Base-by-base conservation (phyloP, 2,329 filamentous ascomycete genomes). In the Xylaria polymorpha region DNA sequence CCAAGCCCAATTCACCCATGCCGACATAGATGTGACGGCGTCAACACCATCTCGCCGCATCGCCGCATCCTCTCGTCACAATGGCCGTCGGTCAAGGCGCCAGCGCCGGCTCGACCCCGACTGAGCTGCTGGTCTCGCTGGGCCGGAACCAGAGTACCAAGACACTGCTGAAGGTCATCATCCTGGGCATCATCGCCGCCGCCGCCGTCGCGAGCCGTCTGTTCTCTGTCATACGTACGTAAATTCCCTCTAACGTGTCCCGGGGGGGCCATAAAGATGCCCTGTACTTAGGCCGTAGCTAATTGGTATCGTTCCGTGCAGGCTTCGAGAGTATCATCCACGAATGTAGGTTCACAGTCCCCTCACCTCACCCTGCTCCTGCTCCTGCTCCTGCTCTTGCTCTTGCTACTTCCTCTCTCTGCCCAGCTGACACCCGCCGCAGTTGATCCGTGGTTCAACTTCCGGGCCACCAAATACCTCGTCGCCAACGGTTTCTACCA, bases 391-490 rank as follows among this genome's bases (percentile, higher is more conserved):
- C 25, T 20, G 18, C 25, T 46, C 50, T 53, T 22, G 22, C 53
- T 46, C 51, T 18, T 43, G 29, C 35, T 32, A n/a, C n/a, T n/a
- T n/a, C n/a, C 50, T 65, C 43, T 44, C 25, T 61, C 29, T 3
- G 18, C 15, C 15, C 41, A 53, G 29, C 61, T 68, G 43, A 63
- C 50, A 77, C 32, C 25, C 73, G 50, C 60, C 78, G 53, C 79
- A 99, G 95, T 99, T 84, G 96, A 99, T 83, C 96, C 96, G 43
- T 99, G 96, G 96, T 99, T 99, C 86, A 99, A 99, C 84, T 99
- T 99, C 84, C 89, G 96, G 82, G 96, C 96, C 74, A 98, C 96
- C 66, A 98, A 98, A 83, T 98, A 99, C 79, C 89, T 99, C 65
- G 93, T 99, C 65, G 89, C 95, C 79, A 90, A 99, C 90, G 96